Evolutionary conservation across 176 grass and related monocot genomes (phyloP).

Genomic region (Oryza glumipatula): DNA sequence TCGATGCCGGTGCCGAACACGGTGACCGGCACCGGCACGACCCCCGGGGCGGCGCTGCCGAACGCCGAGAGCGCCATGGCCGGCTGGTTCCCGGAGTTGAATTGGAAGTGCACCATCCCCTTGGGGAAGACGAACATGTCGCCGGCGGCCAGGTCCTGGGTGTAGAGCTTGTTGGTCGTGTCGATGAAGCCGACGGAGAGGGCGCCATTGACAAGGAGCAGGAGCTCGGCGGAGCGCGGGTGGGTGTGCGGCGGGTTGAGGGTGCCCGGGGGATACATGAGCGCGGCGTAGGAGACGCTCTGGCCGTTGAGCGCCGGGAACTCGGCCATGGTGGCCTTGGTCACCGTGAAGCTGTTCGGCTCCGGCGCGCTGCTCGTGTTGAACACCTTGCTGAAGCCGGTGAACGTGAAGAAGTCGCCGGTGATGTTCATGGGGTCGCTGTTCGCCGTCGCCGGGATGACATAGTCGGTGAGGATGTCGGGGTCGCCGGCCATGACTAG

Average conservation of each 20-base stretch:
- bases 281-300: constrained; percentile 43
- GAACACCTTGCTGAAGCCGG: constrained; percentile 9
- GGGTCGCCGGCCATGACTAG: constrained; percentile 34
- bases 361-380: not conserved
- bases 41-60: constrained; percentile 25
- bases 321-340: not conserved
- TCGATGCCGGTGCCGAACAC: constrained; percentile 44
- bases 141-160: constrained; percentile 26
- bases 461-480: constrained; percentile 47
- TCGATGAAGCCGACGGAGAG: constrained; percentile 64
- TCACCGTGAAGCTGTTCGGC: constrained; percentile 22
- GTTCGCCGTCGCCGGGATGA: fast-evolving
- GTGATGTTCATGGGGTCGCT: not conserved
- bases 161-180: constrained; percentile 37
- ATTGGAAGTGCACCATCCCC: constrained; percentile 62
- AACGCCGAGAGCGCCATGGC: constrained; percentile 33
- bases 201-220: constrained; percentile 41
- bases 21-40: not conserved
- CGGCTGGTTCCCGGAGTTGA: not conserved
- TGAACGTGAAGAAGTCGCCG: constrained; percentile 29
- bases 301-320: constrained; percentile 63
- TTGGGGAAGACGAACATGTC: constrained; percentile 63
- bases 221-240: constrained; percentile 60
- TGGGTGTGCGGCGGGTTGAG: constrained; percentile 64
- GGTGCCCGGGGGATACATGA: constrained; percentile 23